Evolutionary conservation across 2,329 filamentous ascomycete genomes (phyloP).

Genomic region (Dactylellina sp.): DNA sequence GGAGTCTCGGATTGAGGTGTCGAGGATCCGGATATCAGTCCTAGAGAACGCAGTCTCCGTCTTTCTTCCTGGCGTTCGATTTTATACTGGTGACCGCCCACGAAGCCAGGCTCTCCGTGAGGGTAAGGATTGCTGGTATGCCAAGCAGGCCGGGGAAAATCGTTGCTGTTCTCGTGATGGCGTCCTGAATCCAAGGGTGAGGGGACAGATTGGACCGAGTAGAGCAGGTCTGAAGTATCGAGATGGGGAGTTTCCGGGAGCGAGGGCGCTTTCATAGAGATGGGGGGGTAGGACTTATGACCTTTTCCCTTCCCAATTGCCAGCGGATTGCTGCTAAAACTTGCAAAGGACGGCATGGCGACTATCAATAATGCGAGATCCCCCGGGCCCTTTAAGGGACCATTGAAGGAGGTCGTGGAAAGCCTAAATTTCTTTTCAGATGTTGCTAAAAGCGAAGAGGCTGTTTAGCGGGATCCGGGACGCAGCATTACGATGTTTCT

Average conservation of each 20-base stretch:
- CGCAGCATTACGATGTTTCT: constrained; percentile 39
- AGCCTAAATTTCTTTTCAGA: constrained; percentile 3
- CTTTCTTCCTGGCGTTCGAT: constrained; percentile 50
- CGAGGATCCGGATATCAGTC: constrained; percentile 37
- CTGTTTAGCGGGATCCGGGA: constrained; percentile 30
- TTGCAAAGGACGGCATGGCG: constrained; percentile 56
- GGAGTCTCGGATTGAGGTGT: constrained; percentile 35
- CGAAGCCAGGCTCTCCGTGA: constrained; percentile 37
- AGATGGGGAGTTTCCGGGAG: constrained; percentile 54
- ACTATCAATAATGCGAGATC: constrained; percentile 45
- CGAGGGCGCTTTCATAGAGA: constrained; percentile 53
- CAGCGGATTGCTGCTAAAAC: constrained; percentile 52
- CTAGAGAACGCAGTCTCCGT: constrained; percentile 49
- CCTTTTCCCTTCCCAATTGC: constrained; percentile 43
- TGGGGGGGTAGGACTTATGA: constrained; percentile 51
- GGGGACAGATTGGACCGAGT: constrained; percentile 51
- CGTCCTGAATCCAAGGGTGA: constrained; percentile 30
- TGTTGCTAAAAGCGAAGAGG: constrained; percentile 32
- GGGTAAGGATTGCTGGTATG: constrained; percentile 40
- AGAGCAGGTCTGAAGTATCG: constrained; percentile 54
- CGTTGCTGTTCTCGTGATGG: constrained; percentile 5
- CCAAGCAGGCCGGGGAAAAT: constrained; percentile 37
- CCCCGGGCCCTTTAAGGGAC: constrained; percentile 51
- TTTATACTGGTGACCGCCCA: constrained; percentile 53
- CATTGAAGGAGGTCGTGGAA: constrained; percentile 26